Evolutionary conservation across 2,329 filamentous ascomycete genomes (phyloP), one percentile per base, ranked within the genome.

Genomic region (Pseudocercospora pini-densiflorae): DNA sequence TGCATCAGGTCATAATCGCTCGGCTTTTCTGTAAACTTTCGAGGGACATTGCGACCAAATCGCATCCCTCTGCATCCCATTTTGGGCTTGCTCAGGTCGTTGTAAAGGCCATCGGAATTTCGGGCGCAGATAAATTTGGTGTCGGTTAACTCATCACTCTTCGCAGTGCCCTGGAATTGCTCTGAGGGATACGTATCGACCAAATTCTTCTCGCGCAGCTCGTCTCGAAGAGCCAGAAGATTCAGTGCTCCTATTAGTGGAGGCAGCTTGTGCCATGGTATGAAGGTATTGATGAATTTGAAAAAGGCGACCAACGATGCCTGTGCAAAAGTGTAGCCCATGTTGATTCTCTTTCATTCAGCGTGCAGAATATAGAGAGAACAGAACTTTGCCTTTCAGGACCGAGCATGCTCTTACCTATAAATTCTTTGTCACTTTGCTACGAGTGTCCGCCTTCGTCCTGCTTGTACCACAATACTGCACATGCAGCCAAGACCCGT

Each of bases 61-160:
- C 82, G 77, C 78, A 82, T 82, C 0, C 79, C 80, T 0, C 75
- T 68, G 57, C 81, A 83, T 1, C 82, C 82, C 82, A 84, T 84
- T 51, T 74, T 76, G 0, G 80, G 81, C 66, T 75, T 69, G 4
- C 78, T 74, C 14, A 81, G 73, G 5, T 78, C 78, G 60, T 84
- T 84, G 76, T 79, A 81, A 36, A 79, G 75, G 23, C 82, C 82
- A 69, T 83, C 81, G 5, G 81, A 82, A 66, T 83, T 76, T 12
- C 82, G 77, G 0, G 78, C 77, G 31, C 72, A 65, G 1, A 78
- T 67, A 51, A 74, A 82, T 4, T 78, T 74, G 12, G 75, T 61
- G 49, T 79, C 75, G 0, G 71, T 63, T 54, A 79, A 61, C 1
- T 77, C 77, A 1, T 76, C 70, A 16, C 69, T 68, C 14, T 63